Conservation (phyloP, 192 early-diverging fungal species). For the Oehlia diaphana region DNA sequence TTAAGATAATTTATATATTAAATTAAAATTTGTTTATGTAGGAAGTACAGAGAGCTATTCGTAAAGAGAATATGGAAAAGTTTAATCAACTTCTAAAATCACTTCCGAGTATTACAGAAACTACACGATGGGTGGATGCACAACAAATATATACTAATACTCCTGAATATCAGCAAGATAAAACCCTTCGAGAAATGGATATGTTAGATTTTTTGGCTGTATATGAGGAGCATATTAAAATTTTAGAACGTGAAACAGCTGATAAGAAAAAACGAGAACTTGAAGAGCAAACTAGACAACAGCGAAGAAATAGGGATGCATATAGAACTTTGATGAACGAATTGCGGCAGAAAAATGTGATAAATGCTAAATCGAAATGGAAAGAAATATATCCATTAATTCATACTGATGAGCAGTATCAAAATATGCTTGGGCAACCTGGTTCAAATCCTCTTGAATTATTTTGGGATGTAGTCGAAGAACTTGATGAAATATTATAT, state of each 20-base stretch:
- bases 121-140: constrained; percentile 57
- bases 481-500: constrained; percentile 75
- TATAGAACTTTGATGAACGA: constrained; percentile 73
- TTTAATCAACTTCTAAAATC: constrained; percentile 57
- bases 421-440: constrained; percentile 70
- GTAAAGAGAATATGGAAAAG: constrained; percentile 63
- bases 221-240: constrained; percentile 78
- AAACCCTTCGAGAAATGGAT: constrained; percentile 66
- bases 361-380: constrained; percentile 82
- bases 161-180: constrained; percentile 50
- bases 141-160: constrained; percentile 51
- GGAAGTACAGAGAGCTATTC: constrained; percentile 57
- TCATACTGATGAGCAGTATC: constrained; percentile 68
- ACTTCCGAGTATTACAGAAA: constrained; percentile 56
- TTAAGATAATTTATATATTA: background rate
- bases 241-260: constrained; percentile 59
- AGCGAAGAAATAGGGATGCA: constrained; percentile 72
- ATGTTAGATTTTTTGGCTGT: constrained; percentile 78
- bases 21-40: constrained; percentile 6
- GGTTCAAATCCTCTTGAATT: constrained; percentile 89
- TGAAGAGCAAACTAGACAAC: constrained; percentile 52
- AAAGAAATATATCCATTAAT: constrained; percentile 78
- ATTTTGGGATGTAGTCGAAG: constrained; percentile 89
- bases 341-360: constrained; percentile 48
- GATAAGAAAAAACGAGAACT: constrained; percentile 45